Conservation (phyloP, 352 stramenopile species). For the Pythium biforme region DNA sequence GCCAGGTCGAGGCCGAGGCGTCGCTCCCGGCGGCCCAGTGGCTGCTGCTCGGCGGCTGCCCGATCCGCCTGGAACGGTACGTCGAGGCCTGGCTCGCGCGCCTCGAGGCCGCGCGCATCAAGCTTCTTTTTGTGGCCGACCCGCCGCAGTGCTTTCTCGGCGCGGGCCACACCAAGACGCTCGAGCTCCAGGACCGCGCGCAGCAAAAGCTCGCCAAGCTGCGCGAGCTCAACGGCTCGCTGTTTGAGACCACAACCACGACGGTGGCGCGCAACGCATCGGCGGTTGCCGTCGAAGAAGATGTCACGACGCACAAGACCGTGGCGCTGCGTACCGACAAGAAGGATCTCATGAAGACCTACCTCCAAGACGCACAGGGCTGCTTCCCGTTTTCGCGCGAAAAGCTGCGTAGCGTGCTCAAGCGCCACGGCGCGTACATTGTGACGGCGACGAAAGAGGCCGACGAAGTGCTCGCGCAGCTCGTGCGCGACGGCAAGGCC, state of each 20-base stretch:
- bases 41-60: constrained; percentile 58
- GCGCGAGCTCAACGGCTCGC: constrained; percentile 30
- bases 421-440: constrained; percentile 47
- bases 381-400: constrained; percentile 77
- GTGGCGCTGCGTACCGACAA: constrained; percentile 17
- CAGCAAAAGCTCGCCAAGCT: constrained; percentile 55
- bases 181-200: constrained; percentile 52
- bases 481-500: constrained; percentile 49
- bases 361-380: constrained; percentile 60
- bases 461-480: constrained; percentile 69
- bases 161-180: constrained; percentile 60
- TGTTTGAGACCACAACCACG: constrained; percentile 29
- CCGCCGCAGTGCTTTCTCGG: constrained; percentile 76
- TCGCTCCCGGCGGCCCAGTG: constrained; percentile 37
- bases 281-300: too few relatives aligned
- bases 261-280: not conserved
- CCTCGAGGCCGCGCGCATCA: constrained; percentile 42
- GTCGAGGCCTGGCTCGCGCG: constrained; percentile 36
- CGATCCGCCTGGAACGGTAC: constrained; percentile 42
- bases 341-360: constrained; percentile 23
- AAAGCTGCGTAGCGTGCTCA: constrained; percentile 59
- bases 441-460: constrained; percentile 63
- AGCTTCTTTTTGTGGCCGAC: constrained; percentile 69
- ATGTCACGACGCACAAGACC: not conserved
- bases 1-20: constrained; percentile 32